Percentiles rank a stretch among this genome's conserved stretches.
Evolutionary conservation across 345 rosid genomes (phyloP).

Genomic region (Kernera saxatilis): DNA sequence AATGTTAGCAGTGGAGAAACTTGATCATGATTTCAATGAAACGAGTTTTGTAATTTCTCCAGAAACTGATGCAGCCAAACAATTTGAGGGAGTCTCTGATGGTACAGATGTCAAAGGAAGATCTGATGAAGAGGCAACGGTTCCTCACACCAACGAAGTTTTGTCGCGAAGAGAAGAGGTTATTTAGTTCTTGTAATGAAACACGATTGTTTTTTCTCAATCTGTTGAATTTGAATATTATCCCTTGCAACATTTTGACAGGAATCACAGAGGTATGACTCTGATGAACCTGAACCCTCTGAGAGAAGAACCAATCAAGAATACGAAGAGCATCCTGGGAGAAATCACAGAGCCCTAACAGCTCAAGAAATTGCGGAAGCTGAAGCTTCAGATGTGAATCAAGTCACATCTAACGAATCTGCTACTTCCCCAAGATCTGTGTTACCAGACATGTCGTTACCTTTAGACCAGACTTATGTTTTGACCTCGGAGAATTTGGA

Average conservation of each 20-base stretch:
- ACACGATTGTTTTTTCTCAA: neutral
- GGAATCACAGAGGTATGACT: conserved; percentile 17
- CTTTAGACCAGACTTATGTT: conserved; percentile 5
- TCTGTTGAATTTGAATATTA: neutral
- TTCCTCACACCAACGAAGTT: conserved; percentile 19
- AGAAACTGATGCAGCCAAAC: conserved; percentile 1
- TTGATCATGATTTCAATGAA: conserved; percentile 9
- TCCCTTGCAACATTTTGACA: conserved; percentile 6
- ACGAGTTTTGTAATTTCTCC: conserved; percentile 13
- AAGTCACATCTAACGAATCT: conserved; percentile 18
- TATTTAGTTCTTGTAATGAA: conserved; percentile 7
- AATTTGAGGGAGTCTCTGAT: neutral
- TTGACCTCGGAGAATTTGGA: conserved; percentile 26
- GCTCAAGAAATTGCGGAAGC: conserved; percentile 10
- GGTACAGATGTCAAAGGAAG: neutral
- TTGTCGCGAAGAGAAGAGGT: conserved; percentile 32
- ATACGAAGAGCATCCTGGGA: conserved; percentile 2
- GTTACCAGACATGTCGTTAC: conserved; percentile 26
- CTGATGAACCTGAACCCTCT: conserved; percentile 15
- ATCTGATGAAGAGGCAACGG: conserved; percentile 4
- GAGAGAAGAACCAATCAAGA: conserved; percentile 21
- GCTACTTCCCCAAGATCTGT: conserved; percentile 48
- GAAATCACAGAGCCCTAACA: neutral
- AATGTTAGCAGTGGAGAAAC: conserved; percentile 5
- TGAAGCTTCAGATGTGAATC: conserved; percentile 22